These are phyloP conservation scores for Globisporangium yorkense DNA, from an alignment of 352 stramenopile species.

Conservation along the genomic window DNA sequence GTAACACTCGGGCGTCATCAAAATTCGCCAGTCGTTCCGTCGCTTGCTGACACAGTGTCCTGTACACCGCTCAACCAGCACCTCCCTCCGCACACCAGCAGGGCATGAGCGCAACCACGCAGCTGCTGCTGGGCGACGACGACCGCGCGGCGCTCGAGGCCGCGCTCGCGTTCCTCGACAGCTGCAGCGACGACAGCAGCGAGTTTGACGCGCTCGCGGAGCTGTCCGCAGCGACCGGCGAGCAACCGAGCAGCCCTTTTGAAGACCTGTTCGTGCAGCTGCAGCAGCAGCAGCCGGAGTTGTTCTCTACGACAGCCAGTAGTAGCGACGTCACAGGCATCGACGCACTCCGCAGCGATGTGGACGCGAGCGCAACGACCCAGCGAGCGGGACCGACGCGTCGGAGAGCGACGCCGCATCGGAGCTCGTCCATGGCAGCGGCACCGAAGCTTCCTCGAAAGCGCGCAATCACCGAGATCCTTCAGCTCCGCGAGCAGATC, in stretches of 20 bases:
- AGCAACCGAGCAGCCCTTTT: too few relatives aligned
- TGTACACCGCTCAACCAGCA: too few relatives aligned
- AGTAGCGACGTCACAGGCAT: background rate
- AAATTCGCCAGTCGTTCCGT: background rate
- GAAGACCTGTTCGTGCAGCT: too few relatives aligned
- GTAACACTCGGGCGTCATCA: background rate
- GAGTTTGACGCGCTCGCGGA: background rate
- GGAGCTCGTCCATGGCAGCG: too few relatives aligned
- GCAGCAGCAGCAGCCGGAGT: too few relatives aligned
- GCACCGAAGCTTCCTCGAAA: background rate
- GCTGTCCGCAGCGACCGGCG: background rate
- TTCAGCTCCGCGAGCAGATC: conserved; percentile 1
- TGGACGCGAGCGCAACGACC: too few relatives aligned
- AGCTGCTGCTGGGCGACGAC: conserved; percentile 7
- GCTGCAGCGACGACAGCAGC: conserved; percentile 3
- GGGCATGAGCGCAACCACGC: conserved; percentile 8
- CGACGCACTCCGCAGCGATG: too few relatives aligned
- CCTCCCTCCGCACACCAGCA: too few relatives aligned
- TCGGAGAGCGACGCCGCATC: too few relatives aligned
- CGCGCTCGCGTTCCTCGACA: conserved; percentile 18
- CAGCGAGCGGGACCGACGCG: too few relatives aligned
- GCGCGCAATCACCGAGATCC: conserved; percentile 1
- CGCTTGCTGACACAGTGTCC: too few relatives aligned
- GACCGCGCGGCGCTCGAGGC: conserved; percentile 14
- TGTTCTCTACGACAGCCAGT: too few relatives aligned